Percentiles rank a stretch among this genome's conserved stretches.
Conservation (phyloP, 495 filamentous ascomycete species). For the Emericellopsis terricola region DNA sequence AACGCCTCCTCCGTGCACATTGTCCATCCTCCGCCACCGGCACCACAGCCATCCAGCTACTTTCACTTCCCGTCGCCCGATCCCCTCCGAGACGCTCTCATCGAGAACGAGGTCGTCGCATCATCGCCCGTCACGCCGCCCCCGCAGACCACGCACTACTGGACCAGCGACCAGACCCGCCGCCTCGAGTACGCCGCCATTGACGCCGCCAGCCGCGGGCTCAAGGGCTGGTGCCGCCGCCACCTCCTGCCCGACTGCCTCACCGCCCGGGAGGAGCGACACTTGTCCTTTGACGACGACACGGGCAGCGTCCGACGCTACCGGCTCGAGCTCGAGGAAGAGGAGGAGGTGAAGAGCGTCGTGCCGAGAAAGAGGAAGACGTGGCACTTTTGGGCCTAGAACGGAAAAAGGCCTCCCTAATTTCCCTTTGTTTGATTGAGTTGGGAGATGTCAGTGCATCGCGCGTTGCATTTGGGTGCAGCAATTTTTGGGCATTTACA, state of each 20-base stretch:
- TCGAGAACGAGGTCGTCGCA: constrained; percentile 5
- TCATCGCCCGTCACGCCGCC: constrained; percentile 11
- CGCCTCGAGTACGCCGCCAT: constrained; percentile 39
- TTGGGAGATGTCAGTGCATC: not conserved
- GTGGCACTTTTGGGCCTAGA: not conserved
- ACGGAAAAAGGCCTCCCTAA: not conserved
- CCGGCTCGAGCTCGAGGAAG: constrained; percentile 26
- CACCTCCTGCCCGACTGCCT: constrained; percentile 36
- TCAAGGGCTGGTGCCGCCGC: constrained; percentile 34
- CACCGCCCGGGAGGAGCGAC: constrained; percentile 22
- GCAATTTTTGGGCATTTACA: too few relatives aligned
- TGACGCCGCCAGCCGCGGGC: constrained; percentile 31
- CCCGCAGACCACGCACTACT: constrained; percentile 37
- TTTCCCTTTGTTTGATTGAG: not conserved
- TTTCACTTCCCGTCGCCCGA: constrained; percentile 29
- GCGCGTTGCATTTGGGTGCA: too few relatives aligned
- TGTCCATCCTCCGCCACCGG: constrained; percentile 4
- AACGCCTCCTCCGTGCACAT: constrained; percentile 11
- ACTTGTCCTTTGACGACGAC: constrained; percentile 31
- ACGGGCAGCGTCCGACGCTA: constrained; percentile 35
- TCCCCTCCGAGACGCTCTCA: constrained; percentile 4
- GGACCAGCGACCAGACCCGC: constrained; percentile 35
- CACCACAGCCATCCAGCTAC: constrained; percentile 13
- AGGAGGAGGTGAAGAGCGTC: constrained; percentile 7
- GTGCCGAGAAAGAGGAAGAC: not conserved